These are phyloP conservation scores for Nicotiana rustica DNA, from an alignment of 305 asterid species.

Conservation along the genomic window DNA sequence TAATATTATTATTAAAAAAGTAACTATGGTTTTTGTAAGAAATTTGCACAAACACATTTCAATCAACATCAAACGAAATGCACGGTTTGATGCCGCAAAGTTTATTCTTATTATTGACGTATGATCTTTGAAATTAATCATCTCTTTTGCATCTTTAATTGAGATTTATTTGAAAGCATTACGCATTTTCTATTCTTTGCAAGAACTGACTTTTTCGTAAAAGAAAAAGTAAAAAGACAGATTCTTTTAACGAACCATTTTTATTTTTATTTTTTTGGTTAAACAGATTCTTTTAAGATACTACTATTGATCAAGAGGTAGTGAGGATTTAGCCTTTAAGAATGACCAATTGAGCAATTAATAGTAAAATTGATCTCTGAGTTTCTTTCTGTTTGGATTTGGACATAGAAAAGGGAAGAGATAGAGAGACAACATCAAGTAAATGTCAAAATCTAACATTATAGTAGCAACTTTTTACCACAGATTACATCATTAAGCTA, in stretches of 20 bases:
- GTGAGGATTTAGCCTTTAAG: too few relatives aligned
- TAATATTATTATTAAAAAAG: too few relatives aligned
- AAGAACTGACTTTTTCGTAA: neutral
- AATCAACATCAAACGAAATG: neutral
- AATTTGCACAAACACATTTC: neutral
- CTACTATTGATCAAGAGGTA: too few relatives aligned
- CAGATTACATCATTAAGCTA: conserved; percentile 37
- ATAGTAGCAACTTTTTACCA: conserved; percentile 1
- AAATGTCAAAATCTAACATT: conserved; percentile 24
- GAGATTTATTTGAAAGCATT: neutral
- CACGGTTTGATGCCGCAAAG: neutral
- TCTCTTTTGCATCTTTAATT: neutral
- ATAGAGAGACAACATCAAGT: neutral
- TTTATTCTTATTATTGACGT: neutral
- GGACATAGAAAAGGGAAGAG: neutral
- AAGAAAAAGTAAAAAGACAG: neutral
- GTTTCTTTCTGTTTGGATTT: too few relatives aligned
- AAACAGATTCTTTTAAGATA: too few relatives aligned
- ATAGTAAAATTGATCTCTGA: too few relatives aligned
- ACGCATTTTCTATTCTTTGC: neutral
- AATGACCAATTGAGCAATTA: too few relatives aligned
- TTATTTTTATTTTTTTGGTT: too few relatives aligned
- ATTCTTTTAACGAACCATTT: neutral
- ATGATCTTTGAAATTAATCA: neutral
- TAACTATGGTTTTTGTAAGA: neutral